A percentile compares a stretch with the other conserved stretches of the same genome.
Conservation (phyloP, 768 basidiomycete genomes). For the Rhodosporidiobolus odoratus region DNA sequence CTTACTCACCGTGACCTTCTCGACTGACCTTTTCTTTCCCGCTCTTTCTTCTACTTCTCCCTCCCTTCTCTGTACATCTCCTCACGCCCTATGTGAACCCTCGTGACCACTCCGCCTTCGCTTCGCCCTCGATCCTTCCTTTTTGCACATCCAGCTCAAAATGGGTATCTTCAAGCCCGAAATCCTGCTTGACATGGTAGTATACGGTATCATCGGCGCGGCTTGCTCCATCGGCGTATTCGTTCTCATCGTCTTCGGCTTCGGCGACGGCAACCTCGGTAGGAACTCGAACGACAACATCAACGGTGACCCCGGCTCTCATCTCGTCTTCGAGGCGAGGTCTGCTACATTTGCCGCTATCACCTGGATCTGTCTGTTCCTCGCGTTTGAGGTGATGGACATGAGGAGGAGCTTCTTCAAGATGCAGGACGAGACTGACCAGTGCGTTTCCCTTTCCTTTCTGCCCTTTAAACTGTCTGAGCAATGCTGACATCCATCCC, state of each 20-base stretch:
- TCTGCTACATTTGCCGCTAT: conserved; percentile 46
- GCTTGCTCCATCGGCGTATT: conserved; percentile 42
- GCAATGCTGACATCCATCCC: not conserved
- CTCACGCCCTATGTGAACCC: no score
- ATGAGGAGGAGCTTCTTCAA: conserved; percentile 44
- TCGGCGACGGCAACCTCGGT: conserved; percentile 44
- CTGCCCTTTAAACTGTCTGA: not conserved
- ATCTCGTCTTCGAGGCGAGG: conserved; percentile 49
- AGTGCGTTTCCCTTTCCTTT: not conserved
- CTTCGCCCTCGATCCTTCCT: not conserved
- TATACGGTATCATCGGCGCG: conserved; percentile 49
- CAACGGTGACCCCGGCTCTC: conserved; percentile 43
- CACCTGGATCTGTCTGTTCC: conserved; percentile 37
- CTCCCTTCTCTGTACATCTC: no score
- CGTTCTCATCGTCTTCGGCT: conserved; percentile 46
- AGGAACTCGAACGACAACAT: conserved; percentile 43
- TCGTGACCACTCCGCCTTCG: no score
- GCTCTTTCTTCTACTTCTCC: no score
- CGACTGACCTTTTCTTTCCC: not conserved
- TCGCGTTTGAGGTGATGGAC: conserved; percentile 43
- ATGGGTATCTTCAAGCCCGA: conserved; percentile 48
- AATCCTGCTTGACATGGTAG: conserved; percentile 46
- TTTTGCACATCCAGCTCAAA: conserved; percentile 40
- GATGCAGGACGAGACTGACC: conserved; percentile 24
- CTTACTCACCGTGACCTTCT: not conserved